Evolutionary conservation across 2,329 filamentous ascomycete genomes (phyloP).

Genomic region (Albifimbria verrucaria): DNA sequence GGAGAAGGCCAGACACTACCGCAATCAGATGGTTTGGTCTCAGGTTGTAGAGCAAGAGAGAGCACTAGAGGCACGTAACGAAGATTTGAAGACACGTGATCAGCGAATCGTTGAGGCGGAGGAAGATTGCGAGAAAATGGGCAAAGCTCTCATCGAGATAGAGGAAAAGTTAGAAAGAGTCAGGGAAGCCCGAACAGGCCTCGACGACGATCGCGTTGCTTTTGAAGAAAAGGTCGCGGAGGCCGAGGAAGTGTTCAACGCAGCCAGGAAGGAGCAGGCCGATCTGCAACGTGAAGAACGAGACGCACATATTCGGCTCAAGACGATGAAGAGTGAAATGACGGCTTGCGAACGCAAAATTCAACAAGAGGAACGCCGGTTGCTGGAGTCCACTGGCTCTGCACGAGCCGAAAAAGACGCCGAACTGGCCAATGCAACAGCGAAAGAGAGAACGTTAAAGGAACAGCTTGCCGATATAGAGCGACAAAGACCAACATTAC

Average conservation of each 20-base stretch:
- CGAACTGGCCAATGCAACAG: conserved; percentile 35
- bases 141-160: conserved; percentile 44
- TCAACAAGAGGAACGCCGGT: conserved; percentile 53
- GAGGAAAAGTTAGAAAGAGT: conserved; percentile 42
- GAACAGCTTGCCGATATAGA: conserved; percentile 23
- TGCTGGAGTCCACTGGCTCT: conserved; percentile 68
- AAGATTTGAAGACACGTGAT: conserved; percentile 21
- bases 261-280: conserved; percentile 49
- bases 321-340: conserved; percentile 45
- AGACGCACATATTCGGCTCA: conserved; percentile 58
- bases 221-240: conserved; percentile 40
- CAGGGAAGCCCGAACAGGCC: conserved; percentile 34
- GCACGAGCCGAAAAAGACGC: conserved; percentile 61
- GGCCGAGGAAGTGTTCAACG: conserved; percentile 50
- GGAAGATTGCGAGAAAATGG: conserved; percentile 34
- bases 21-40: conserved; percentile 76
- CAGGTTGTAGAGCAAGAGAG: conserved; percentile 77
- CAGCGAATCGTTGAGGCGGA: conserved; percentile 23
- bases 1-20: conserved; percentile 54
- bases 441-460: conserved; percentile 21
- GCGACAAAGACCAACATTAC: conserved; percentile 28
- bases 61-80: conserved; percentile 33
- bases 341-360: conserved; percentile 46
- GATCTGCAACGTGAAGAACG: conserved; percentile 62
- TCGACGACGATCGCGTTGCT: conserved; percentile 43